Evolutionary conservation across 306 rosid species (phyloP).

Genomic region (Lablab purpureus): DNA sequence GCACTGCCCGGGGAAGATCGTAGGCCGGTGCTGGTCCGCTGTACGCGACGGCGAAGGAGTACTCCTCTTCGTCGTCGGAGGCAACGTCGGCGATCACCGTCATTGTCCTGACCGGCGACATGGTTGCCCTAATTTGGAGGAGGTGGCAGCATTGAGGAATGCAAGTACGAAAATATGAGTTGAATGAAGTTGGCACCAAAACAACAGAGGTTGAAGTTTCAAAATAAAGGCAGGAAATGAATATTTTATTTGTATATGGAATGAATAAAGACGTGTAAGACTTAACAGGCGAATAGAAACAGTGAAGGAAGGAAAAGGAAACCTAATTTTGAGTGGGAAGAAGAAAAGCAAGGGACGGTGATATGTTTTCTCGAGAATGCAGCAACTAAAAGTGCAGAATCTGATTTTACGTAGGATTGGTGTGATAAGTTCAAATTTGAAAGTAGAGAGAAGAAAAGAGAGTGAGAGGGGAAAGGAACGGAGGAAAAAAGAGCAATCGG

Average conservation of each 20-base stretch:
- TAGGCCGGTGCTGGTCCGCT: constrained; percentile 75
- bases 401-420: background rate
- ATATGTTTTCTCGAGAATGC: constrained; percentile 28
- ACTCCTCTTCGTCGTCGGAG: constrained; percentile 48
- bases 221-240: constrained; percentile 48
- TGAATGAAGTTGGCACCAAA: constrained; percentile 33
- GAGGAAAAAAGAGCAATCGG: constrained; percentile 39
- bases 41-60: constrained; percentile 82
- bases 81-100: constrained; percentile 40
- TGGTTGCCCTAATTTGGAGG: constrained; percentile 47
- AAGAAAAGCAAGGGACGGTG: constrained; percentile 24
- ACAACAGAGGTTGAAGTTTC: constrained; percentile 38
- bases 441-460: constrained; percentile 29
- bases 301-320: constrained; percentile 36
- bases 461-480: background rate
- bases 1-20: constrained; percentile 79
- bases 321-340: background rate
- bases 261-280: constrained; percentile 25
- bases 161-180: background rate
- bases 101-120: constrained; percentile 63
- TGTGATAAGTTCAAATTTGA: constrained; percentile 43
- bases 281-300: background rate
- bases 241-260: background rate
- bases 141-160: constrained; percentile 41
- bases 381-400: background rate